Conservation (phyloP, 208 protist genomes). For the Lotmaria passim region DNA sequence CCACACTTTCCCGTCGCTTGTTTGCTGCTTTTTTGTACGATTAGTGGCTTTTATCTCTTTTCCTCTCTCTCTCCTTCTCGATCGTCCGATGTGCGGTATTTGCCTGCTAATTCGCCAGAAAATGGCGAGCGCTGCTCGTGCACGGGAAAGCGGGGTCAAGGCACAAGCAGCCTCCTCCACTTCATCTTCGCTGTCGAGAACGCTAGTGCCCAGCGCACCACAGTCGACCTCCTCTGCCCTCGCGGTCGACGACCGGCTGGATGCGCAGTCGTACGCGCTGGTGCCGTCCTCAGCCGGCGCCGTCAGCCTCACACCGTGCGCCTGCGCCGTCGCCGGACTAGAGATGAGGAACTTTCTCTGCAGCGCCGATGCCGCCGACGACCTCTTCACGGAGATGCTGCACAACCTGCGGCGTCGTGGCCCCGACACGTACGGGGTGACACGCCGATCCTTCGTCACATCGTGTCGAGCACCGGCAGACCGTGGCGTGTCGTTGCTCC, state of each 20-base stretch:
- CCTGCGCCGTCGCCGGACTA: slow-evolving; percentile 18
- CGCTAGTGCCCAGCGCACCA: not conserved
- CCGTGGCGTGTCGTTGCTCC: not conserved
- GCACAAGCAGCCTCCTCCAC: not conserved
- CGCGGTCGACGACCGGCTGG: slow-evolving; percentile 5
- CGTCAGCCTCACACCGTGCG: slow-evolving; percentile 21
- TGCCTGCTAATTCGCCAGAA: slow-evolving; percentile 34
- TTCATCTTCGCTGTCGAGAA: not conserved
- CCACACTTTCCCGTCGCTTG: not conserved
- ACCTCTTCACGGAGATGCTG: slow-evolving; percentile 42
- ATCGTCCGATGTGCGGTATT: slow-evolving; percentile 26
- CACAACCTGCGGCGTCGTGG: slow-evolving; percentile 57
- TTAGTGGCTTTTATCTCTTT: not conserved
- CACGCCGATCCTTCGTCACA: slow-evolving; percentile 38
- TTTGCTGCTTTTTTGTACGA: not conserved
- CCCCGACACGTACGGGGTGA: slow-evolving; percentile 51
- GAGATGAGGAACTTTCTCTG: slow-evolving; percentile 26
- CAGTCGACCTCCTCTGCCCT: not conserved
- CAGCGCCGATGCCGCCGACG: slow-evolving; percentile 8
- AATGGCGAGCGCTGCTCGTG: slow-evolving; percentile 5
- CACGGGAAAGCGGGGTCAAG: not conserved
- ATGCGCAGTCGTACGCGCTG: not conserved
- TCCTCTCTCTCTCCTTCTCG: not conserved
- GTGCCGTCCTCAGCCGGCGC: slow-evolving; percentile 6
- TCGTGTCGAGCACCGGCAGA: slow-evolving; percentile 6